These are phyloP conservation scores for Monosporascus sp. DNA, from an alignment of 2,329 filamentous ascomycete genomes.

Conservation along the genomic window DNA sequence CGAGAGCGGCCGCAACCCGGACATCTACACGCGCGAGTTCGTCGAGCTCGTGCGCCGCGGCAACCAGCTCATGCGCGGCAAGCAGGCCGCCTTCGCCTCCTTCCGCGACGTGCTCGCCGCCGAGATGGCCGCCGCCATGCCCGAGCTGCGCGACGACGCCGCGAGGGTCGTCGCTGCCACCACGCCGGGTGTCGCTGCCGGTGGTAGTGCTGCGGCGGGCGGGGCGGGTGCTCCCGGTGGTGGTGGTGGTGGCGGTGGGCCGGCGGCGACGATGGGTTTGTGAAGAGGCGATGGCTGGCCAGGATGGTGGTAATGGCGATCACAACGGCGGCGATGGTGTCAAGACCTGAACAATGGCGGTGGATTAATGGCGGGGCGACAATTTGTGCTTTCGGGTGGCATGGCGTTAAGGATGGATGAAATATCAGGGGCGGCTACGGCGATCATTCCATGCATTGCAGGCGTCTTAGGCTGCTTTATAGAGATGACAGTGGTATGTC, in stretches of 20 bases:
- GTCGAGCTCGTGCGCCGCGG: conserved; percentile 61
- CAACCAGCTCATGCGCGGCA: conserved; percentile 64
- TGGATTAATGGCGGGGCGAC: no score
- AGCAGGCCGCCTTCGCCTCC: conserved; percentile 53
- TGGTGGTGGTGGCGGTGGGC: conserved; percentile 1
- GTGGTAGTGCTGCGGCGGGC: neutral
- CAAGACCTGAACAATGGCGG: no score
- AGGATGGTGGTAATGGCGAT: no score
- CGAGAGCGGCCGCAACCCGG: conserved; percentile 65
- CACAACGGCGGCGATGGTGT: no score
- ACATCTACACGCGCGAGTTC: conserved; percentile 71
- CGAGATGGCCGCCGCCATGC: conserved; percentile 53
- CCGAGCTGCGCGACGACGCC: conserved; percentile 53
- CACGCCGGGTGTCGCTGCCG: conserved; percentile 20
- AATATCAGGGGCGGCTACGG: no score
- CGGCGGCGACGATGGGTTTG: neutral
- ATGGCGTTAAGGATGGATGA: no score
- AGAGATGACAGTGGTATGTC: no score
- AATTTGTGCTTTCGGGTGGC: no score
- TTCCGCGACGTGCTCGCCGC: conserved; percentile 60
- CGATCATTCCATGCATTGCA: no score
- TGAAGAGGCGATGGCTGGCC: no score
- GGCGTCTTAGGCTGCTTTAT: no score
- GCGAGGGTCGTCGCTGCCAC: conserved; percentile 44
- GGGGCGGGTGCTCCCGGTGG: neutral